These are phyloP conservation scores for Saccharum spontaneum DNA, from an alignment of 176 grass and related monocot species.

Conservation along the genomic window DNA sequence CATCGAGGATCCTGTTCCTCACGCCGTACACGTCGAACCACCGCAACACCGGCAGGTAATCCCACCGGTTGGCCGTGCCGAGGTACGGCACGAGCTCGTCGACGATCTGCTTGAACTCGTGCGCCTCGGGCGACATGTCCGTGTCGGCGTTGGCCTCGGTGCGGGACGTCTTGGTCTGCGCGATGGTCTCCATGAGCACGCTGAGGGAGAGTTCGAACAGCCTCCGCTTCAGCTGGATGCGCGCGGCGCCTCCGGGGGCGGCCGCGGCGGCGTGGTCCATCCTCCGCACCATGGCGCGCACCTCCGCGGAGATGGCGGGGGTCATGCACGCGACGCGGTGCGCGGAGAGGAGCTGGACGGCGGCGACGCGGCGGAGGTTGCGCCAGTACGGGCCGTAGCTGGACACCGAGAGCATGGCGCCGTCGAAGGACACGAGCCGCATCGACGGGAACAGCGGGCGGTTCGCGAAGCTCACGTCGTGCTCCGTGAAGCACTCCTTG, in stretches of 20 bases:
- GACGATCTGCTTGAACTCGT: constrained; percentile 25
- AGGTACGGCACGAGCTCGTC: constrained; percentile 26
- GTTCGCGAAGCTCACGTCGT: constrained; percentile 1
- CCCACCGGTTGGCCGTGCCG: constrained; percentile 29
- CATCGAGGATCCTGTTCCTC: constrained; percentile 24
- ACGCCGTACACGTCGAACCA: constrained; percentile 37
- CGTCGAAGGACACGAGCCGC: not conserved
- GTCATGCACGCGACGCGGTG: constrained; percentile 26
- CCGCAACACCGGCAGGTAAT: constrained; percentile 43
- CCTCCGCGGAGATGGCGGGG: constrained; percentile 4
- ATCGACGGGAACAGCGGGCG: not conserved
- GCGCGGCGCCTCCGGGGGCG: not conserved
- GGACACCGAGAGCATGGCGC: not conserved
- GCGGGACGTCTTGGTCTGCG: constrained; percentile 27
- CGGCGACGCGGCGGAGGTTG: constrained; percentile 56
- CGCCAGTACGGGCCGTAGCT: constrained; percentile 23
- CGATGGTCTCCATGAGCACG: constrained; percentile 45
- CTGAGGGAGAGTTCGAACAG: constrained; percentile 45
- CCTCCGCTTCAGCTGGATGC: constrained; percentile 41
- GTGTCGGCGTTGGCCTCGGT: constrained; percentile 20
- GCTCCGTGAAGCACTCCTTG: constrained; percentile 25
- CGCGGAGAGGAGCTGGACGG: constrained; percentile 42
- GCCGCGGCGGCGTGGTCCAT: constrained; percentile 17
- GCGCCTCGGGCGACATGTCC: constrained; percentile 29
- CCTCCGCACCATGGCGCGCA: constrained; percentile 19